Base-by-base conservation (phyloP, 371 early-diverging fungal genomes). In the Quaeritorhiza haematococci region DNA sequence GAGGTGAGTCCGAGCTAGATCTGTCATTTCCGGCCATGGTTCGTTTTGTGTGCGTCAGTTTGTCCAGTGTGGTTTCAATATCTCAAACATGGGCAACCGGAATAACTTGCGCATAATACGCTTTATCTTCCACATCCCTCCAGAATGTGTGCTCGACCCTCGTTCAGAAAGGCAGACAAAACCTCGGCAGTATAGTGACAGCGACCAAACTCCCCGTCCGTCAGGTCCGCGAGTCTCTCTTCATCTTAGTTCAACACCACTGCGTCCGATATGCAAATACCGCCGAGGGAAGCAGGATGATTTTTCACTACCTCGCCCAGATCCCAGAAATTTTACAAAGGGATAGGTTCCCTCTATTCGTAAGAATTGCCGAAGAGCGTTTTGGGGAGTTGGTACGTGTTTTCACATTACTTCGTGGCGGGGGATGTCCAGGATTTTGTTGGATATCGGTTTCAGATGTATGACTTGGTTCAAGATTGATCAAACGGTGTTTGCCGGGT, bases 291-390 rank as follows among this genome's bases (percentile, higher is more conserved):
- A 52, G 66, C 35, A 74, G 78, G 5, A 69, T 75, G 41, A 76
- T 79, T 2, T 84, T 85, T 7, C 87, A 80, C 69, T 94, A 92
- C 63, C 69, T 80, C 17, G 66, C 80, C 33, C 75, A 79, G 49
- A 50, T 73, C 17, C 49, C 69, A 13, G 74, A 61, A 24, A 74
- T 91, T 28, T 61, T 88, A 58, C 63, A 85, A 61, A 67, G 91
- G 35, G 75, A 84, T 47, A 67, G 89, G 27, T 77, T 86, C 60
- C 87, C 89, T 1, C 65, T 80, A 13, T 86, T 86, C 34, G 49
- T 90, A 48, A 68, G 69, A 27, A 67, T 78, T 7, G 76, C 83
- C 0, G 67, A 75, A 50, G 84, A 84, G 30, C 73, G 77, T 47
- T 85, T 80, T 65, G 91, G 88, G 29, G 61, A 72, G 34, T 83